Percentiles rank a stretch among this genome's conserved stretches.
These are phyloP conservation scores for Erodium maritimum DNA, from an alignment of 345 rosid species.

Conservation along the genomic window DNA sequence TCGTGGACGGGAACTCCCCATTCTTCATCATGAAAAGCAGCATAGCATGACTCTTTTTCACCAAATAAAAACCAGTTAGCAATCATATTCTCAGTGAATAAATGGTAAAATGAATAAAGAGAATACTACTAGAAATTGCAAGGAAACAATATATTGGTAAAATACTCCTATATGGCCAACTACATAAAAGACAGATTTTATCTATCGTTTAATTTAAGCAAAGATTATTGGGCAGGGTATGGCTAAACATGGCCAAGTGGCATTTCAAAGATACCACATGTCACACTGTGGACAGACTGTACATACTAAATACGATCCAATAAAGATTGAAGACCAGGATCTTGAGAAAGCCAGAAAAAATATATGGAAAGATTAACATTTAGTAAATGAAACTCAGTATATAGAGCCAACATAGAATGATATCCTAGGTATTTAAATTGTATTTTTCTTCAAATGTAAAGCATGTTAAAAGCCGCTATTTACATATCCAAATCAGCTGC, in stretches of 20 bases:
- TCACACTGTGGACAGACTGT: background rate
- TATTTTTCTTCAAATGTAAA: no score
- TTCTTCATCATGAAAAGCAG: slow-evolving; percentile 82
- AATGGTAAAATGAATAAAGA: background rate
- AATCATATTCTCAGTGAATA: background rate
- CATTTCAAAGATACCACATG: background rate
- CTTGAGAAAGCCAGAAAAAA: no score
- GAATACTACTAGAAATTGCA: background rate
- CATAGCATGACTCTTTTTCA: slow-evolving; percentile 39
- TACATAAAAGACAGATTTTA: background rate
- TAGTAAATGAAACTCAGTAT: background rate
- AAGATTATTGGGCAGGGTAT: background rate
- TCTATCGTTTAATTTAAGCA: background rate
- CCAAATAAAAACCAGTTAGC: slow-evolving; percentile 11
- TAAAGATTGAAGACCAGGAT: background rate
- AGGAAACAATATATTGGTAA: no score
- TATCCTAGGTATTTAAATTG: background rate
- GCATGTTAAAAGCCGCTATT: background rate
- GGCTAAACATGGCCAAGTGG: background rate
- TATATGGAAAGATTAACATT: background rate
- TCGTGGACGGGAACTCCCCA: slow-evolving; percentile 81
- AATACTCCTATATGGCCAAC: no score
- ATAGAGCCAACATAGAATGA: background rate
- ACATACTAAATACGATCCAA: background rate
- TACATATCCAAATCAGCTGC: background rate